Percentiles rank a stretch among this genome's conserved stretches.
phyloP scores from a whole-genome alignment of 1,139 yeast species.

The Pichia kudriavzevii region DNA sequence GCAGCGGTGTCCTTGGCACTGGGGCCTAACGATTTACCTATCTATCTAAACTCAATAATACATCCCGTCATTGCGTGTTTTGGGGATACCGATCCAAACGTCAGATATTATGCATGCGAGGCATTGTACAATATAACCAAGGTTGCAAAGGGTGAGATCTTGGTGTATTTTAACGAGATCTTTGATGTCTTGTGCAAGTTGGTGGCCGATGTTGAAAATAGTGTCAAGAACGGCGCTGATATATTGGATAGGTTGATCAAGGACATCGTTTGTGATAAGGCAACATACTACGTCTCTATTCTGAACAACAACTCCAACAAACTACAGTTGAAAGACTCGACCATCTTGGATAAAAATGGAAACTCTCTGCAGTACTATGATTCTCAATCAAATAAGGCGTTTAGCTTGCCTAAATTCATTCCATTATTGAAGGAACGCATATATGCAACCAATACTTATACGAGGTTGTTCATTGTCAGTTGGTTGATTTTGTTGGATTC shows the following conservation, averaged over 20 bases:
- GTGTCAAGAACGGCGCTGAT: conserved; percentile 95
- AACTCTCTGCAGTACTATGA: conserved; percentile 59
- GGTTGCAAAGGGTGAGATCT: conserved; percentile 91
- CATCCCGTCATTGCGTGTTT: conserved; percentile 94
- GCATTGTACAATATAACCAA: conserved; percentile 93
- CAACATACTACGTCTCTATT: conserved; percentile 83
- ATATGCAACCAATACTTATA: conserved; percentile 87
- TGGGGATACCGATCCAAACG: conserved; percentile 94
- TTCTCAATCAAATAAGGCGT: conserved; percentile 63
- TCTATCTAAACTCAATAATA: conserved; percentile 75
- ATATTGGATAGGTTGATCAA: conserved; percentile 82
- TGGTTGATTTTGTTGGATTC: conserved; percentile 91
- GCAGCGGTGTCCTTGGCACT: conserved; percentile 77
- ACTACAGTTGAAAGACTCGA: conserved; percentile 40
- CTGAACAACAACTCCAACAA: conserved; percentile 34
- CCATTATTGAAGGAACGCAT: conserved; percentile 87
- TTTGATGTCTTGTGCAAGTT: conserved; percentile 87
- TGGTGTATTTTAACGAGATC: conserved; percentile 85
- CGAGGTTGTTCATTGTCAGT: conserved; percentile 82
- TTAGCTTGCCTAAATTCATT: conserved; percentile 79
- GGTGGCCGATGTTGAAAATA: conserved; percentile 85
- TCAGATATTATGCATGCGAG: conserved; percentile 95
- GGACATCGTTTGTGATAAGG: conserved; percentile 93
- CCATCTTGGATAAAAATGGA: conserved; percentile 43
- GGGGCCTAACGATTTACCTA: conserved; percentile 60